These are phyloP conservation scores for Fomes fomentarius DNA, from an alignment of 1,284 basidiomycete genomes.

Conservation along the genomic window DNA sequence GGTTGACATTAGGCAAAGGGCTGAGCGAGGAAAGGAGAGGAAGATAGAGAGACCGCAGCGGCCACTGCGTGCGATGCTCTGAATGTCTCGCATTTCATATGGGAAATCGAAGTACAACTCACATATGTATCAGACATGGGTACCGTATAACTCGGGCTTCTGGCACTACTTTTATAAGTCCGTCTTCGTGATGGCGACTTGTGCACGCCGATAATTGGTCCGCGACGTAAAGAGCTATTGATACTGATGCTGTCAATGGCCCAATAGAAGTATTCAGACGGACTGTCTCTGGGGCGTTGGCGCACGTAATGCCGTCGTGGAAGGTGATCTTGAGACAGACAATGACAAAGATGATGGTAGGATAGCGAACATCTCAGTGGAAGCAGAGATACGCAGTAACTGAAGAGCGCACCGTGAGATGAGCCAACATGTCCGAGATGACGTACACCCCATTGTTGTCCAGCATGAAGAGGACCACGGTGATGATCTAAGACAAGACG, in stretches of 20 bases:
- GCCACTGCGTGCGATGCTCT: neutral
- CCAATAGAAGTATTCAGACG: neutral
- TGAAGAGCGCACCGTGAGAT: neutral
- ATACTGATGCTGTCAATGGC: too few species aligned
- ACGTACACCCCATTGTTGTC: constrained; percentile 6
- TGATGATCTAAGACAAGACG: neutral
- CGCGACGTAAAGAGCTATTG: too few species aligned
- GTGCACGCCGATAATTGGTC: too few species aligned
- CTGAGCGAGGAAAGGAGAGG: neutral
- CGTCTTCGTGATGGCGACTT: too few species aligned
- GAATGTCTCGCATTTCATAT: neutral
- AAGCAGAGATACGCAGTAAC: neutral
- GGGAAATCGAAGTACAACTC: neutral
- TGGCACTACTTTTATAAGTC: too few species aligned
- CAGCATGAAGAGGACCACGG: neutral
- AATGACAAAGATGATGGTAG: constrained; percentile 6
- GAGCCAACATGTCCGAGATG: neutral
- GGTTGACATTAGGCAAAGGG: constrained; percentile 18
- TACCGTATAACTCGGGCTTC: too few species aligned
- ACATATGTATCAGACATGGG: neutral
- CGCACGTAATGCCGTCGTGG: constrained; percentile 5
- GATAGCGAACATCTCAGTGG: constrained; percentile 6
- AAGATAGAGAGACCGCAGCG: neutral
- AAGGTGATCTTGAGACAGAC: constrained; percentile 10
- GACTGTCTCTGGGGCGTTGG: neutral